Evolutionary conservation across 73 alveolate genomes (phyloP), one percentile per base, ranked within the genome.

Genomic region (Paramecium tetraurelia): DNA sequence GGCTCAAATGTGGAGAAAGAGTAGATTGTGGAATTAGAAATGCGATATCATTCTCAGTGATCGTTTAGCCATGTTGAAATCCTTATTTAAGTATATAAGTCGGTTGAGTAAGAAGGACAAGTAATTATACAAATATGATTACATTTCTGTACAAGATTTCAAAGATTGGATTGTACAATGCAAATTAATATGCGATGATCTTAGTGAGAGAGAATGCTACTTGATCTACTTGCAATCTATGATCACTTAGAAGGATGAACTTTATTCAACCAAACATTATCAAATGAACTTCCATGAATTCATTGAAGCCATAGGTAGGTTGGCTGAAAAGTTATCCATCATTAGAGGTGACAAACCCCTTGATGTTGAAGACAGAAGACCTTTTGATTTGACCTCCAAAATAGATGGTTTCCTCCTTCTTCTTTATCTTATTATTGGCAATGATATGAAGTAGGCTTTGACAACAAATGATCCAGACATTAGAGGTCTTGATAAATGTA

Each of bases 311-410:
- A 10, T 40, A 2, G 70, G 57, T 24, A 14, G 90, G 43, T 22
- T 48, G 9, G 71, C 90, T 41, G 90, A 80, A 38, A 72, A 72
- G 40, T 72, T 72, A 72, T 72, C 86, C 2, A 72, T 72, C 7
- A 72, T 72, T 36, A 72, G 86, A 72, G 86, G 86, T 0, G 86
- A 72, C 14, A 72, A 72, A 72, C 63, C 86, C 0, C 16, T 72
- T n/a, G 86, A 72, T 36, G 59, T 72, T 12, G 86, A 72, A 33
- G 86, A 72, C n/a, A 72, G 86, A 72, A 72, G 86, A 72, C 58
- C 59, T 8, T 36, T 36, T 29, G 59, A 72, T 35, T 40, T 72
- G 29, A 33, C 57, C 6, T 38, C 86, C 35, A 72, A 72, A 40
- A 31, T 72, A 35, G 86, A 72, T 72, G 86, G 86, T 2, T 72